Conservation (phyloP, 2,329 filamentous ascomycete species). For the Colletotrichum sp. region DNA sequence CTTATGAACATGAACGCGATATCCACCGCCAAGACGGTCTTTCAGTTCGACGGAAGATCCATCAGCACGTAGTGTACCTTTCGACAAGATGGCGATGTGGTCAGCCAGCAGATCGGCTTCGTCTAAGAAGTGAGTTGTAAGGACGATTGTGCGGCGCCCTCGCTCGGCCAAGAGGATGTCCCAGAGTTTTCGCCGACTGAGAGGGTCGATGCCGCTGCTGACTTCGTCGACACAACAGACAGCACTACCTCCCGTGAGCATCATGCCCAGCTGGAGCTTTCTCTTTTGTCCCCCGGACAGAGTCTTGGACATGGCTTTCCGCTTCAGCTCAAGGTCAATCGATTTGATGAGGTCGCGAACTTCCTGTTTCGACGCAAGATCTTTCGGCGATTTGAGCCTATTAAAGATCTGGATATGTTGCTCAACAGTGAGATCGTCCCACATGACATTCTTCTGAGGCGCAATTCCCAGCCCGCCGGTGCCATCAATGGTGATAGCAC, state of each 20-base stretch:
- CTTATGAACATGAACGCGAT: constrained; percentile 78
- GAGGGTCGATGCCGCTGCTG: constrained; percentile 84
- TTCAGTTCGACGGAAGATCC: constrained; percentile 89
- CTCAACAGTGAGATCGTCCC: constrained; percentile 85
- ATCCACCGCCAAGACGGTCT: constrained; percentile 80
- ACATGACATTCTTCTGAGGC: constrained; percentile 93
- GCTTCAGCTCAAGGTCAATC: constrained; percentile 79
- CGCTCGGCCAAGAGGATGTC: constrained; percentile 88
- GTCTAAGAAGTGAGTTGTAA: constrained; percentile 94
- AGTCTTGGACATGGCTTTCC: constrained; percentile 74
- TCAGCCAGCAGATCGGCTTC: constrained; percentile 91
- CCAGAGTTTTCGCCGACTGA: constrained; percentile 90
- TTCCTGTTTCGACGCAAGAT: constrained; percentile 60
- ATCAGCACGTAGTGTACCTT: constrained; percentile 79
- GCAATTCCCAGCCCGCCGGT: constrained; percentile 84
- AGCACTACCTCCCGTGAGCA: constrained; percentile 88
- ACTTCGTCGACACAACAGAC: constrained; percentile 94
- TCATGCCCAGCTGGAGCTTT: constrained; percentile 92
- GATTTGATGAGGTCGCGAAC: constrained; percentile 68
- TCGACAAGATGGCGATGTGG: constrained; percentile 86
- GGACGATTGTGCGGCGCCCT: constrained; percentile 79
- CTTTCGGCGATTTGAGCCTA: constrained; percentile 71
- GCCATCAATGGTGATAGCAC: constrained; percentile 78
- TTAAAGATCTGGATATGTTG: constrained; percentile 90
- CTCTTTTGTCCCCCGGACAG: constrained; percentile 91